A percentile compares a stretch with the other conserved stretches of the same genome.
These are phyloP conservation scores for Panus rudis DNA, from an alignment of 768 basidiomycete genomes.

Conservation along the genomic window DNA sequence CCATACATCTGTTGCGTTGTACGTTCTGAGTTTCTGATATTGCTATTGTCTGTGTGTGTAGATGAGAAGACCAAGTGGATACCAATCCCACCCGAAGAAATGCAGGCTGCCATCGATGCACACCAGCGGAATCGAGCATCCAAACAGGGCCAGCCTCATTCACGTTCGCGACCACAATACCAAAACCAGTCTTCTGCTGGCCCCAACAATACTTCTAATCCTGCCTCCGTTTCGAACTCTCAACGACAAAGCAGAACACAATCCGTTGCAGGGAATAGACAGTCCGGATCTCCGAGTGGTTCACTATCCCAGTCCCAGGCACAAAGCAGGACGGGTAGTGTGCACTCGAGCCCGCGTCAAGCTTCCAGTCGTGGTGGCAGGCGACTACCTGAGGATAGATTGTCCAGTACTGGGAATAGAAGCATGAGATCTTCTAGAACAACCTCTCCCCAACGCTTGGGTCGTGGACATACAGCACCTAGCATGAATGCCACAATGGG, in stretches of 20 bases:
- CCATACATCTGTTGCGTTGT: too few species aligned
- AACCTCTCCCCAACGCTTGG: constrained; percentile 6
- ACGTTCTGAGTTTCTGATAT: too few species aligned
- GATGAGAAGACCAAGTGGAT: constrained; percentile 59
- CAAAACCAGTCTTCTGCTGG: constrained; percentile 2
- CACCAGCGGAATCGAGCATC: constrained; percentile 16
- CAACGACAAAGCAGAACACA: constrained; percentile 34
- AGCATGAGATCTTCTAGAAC: constrained; percentile 9
- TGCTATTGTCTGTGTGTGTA: too few species aligned
- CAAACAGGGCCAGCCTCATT: constrained; percentile 19
- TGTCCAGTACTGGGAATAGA: neutral
- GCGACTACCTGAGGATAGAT: constrained; percentile 34
- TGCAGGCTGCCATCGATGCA: constrained; percentile 47
- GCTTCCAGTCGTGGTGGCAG: constrained; percentile 33
- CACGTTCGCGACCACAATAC: constrained; percentile 17
- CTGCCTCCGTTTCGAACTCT: constrained; percentile 26
- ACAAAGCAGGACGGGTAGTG: constrained; percentile 39
- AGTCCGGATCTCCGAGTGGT: constrained; percentile 17
- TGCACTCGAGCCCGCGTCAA: constrained; percentile 42
- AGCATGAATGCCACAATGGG: neutral
- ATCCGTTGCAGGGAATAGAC: constrained; percentile 13
- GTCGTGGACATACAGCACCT: neutral
- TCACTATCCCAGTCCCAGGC: constrained; percentile 38
- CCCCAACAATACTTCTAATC: constrained; percentile 13
- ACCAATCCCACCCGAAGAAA: constrained; percentile 47